These are phyloP conservation scores for Tetrapisispora namnaoensis DNA, from an alignment of 805 yeast species.

Conservation along the genomic window DNA sequence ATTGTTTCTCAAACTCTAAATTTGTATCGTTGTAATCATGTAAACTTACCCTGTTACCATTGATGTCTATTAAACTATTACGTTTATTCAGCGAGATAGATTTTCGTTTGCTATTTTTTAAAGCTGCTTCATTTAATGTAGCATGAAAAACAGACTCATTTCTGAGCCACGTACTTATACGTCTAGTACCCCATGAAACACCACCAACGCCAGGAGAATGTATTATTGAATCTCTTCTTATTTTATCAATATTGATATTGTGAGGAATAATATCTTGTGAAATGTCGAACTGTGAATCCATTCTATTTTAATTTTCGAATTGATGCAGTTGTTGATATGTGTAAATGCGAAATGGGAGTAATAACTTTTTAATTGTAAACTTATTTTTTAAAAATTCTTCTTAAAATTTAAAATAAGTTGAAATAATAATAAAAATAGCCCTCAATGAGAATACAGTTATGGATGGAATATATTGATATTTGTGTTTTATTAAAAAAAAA, in stretches of 20 bases:
- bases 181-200: slow-evolving; percentile 91
- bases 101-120: neutral
- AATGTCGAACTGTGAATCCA: neutral
- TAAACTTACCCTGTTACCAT: slow-evolving; percentile 1
- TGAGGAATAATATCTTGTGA: neutral
- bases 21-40: slow-evolving; percentile 35
- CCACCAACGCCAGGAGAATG: slow-evolving; percentile 98
- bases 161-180: slow-evolving; percentile 91
- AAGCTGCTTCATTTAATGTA: slow-evolving; percentile 10
- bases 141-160: slow-evolving; percentile 73
- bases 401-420: too few relatives aligned
- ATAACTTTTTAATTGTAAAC: too few relatives aligned
- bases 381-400: too few relatives aligned
- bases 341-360: neutral
- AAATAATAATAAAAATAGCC: too few relatives aligned
- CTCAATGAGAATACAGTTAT: too few relatives aligned
- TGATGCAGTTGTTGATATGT: neutral
- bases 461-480: too few relatives aligned
- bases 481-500: too few relatives aligned
- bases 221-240: slow-evolving; percentile 84
- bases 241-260: slow-evolving; percentile 28
- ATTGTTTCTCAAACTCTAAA: slow-evolving; percentile 67
- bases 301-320: neutral
- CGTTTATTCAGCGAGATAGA: neutral
- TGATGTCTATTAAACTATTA: slow-evolving; percentile 1